Conservation (phyloP, 441 rosid genomes). For the Corymbia calophylla region DNA sequence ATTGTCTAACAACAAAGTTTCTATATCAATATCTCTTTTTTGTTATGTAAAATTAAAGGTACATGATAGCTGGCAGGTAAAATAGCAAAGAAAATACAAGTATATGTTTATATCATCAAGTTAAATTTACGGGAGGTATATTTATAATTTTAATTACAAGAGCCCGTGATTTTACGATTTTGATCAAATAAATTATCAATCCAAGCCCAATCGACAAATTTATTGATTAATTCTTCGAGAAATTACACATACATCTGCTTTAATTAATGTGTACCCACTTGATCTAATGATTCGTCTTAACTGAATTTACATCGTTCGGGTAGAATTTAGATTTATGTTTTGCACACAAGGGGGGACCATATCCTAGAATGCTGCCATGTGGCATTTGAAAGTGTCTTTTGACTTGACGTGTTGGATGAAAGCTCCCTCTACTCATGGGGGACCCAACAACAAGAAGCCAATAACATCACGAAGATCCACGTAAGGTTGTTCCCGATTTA, state of each 20-base stretch:
- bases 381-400: neutral
- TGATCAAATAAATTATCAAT: neutral
- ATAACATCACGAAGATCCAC: neutral
- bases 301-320: neutral
- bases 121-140: neutral
- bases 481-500: neutral
- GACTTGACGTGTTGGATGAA: slow-evolving; percentile 6
- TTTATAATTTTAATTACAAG: neutral
- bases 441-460: neutral
- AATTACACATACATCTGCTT: neutral
- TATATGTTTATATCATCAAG: fast-evolving
- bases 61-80: neutral
- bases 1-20: neutral
- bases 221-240: neutral
- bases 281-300: neutral
- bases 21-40: neutral
- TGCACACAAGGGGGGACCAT: neutral
- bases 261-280: neutral
- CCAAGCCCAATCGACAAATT: neutral
- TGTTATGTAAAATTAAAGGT: neutral
- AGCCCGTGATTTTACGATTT: neutral
- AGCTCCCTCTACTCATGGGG: neutral
- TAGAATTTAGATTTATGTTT: neutral
- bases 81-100: neutral
- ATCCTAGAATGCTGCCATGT: slow-evolving; percentile 3